phyloP scores from a whole-genome alignment of 106 monocot genomes.

The Apostasia shenzhenica region DNA sequence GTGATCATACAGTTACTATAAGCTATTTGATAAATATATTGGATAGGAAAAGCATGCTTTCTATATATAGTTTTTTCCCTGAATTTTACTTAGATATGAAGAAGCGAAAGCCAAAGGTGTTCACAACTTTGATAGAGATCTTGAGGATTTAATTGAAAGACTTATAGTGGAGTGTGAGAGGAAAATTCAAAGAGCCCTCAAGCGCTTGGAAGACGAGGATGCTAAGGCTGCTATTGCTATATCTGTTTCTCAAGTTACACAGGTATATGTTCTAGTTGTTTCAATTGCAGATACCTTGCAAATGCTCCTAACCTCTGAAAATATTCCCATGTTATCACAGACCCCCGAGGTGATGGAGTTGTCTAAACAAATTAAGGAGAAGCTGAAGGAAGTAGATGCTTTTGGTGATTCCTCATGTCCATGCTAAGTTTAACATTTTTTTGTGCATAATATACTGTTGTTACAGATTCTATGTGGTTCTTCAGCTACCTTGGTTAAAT shows the following conservation, averaged over 20 bases:
- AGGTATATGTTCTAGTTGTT: constrained; percentile 27
- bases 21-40: too few species aligned
- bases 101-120: constrained; percentile 62
- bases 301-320: too few species aligned
- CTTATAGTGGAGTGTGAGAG: constrained; percentile 89
- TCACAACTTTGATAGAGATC: constrained; percentile 80
- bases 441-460: background rate
- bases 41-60: too few species aligned
- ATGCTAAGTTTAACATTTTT: background rate
- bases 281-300: too few species aligned
- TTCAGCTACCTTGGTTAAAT: too few species aligned
- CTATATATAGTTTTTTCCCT: constrained; percentile 13
- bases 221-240: constrained; percentile 96
- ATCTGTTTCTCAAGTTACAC: constrained; percentile 85
- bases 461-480: too few species aligned
- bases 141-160: constrained; percentile 84
- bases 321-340: constrained; percentile 25
- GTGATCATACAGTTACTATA: too few species aligned
- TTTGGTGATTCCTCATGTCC: constrained; percentile 42
- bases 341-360: constrained; percentile 64
- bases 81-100: constrained; percentile 57
- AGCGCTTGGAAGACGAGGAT: constrained; percentile 80
- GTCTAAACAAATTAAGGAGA: constrained; percentile 90
- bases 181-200: constrained; percentile 92
- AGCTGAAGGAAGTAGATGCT: constrained; percentile 72